Base-by-base conservation (phyloP, 2,329 filamentous ascomycete genomes). In the Leptographium wingfieldii region DNA sequence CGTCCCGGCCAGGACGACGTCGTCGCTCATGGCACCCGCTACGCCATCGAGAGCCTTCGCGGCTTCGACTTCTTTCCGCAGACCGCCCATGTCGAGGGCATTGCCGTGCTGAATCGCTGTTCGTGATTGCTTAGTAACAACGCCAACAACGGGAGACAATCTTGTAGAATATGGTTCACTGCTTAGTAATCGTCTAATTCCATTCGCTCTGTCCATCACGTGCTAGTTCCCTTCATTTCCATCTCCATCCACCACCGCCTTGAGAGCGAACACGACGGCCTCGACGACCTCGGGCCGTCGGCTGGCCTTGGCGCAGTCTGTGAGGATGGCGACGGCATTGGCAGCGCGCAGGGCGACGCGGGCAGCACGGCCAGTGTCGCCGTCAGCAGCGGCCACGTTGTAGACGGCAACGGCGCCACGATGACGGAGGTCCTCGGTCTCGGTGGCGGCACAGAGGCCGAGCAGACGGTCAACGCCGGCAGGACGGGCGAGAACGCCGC, bases 61-160 rank as follows among this genome's bases (percentile, higher is more conserved):
- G 94, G 92, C 0, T 97, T 97, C 69, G 94, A 99, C 71, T 97
- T 99, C 73, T 99, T 99, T 73, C 94, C 94, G 14, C 92, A 97
- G 73, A 87, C 85, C 25, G 79, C 81, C 1, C 85, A 88, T 67
- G 85, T 87, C 0, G 85, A 88, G 69, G 83, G 85, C 54, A 83
- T 87, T 49, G 83, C 82, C 5, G 80, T 87, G 40, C 69, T 87
- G 66, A 86, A 82, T 65, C 74, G 82, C 64, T 22, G 22, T 22
- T 22, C 22, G 22, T 22, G 22, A 22, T 5, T 31, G 31, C 31
- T 31, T 31, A 31, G 31, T 31, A 31, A 31, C 31, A 31, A 5
- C 7, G 31, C 1, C 22, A 22, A 22, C 22, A 22, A 22, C 22
- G 22, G 22, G 22, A 22, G 22, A 22, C 22, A 22, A 22, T 22